A percentile compares a stretch with the other conserved stretches of the same genome.
Conservation (phyloP, 2,329 filamentous ascomycete genomes). For the Trichoderma hamatum region DNA sequence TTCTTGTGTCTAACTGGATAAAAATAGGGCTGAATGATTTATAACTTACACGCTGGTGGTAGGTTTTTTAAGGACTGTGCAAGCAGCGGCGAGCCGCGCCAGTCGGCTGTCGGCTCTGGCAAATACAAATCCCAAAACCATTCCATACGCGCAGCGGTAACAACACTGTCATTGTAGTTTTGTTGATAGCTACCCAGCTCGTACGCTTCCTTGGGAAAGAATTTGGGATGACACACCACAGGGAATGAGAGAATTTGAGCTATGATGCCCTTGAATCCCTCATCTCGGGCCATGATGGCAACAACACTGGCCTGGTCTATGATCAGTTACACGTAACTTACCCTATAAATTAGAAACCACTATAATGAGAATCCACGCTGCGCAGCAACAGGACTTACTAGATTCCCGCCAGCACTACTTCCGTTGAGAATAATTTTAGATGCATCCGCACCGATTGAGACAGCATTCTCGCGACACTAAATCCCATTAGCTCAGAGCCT, state of each 20-base stretch:
- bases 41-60: not conserved
- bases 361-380: not conserved
- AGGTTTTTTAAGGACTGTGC: not conserved
- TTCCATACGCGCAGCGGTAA: not conserved
- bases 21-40: not conserved
- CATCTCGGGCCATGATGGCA: not conserved
- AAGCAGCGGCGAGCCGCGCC: not conserved
- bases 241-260: not conserved
- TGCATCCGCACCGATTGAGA: conserved; percentile 38
- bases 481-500: no score
- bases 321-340: not conserved
- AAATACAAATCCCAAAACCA: not conserved
- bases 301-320: not conserved
- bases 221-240: not conserved
- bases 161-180: not conserved
- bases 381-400: conserved; percentile 33
- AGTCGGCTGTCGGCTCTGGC: not conserved
- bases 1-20: not conserved
- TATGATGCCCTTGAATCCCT: not conserved
- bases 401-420: conserved; percentile 42
- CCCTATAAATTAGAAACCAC: not conserved
- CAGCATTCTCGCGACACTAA: no score
- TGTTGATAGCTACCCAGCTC: not conserved
- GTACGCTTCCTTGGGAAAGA: not conserved
- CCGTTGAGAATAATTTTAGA: conserved; percentile 43